These are phyloP conservation scores for Xylariaceae sp. DNA, from an alignment of 2,329 filamentous ascomycete species.

Conservation along the genomic window DNA sequence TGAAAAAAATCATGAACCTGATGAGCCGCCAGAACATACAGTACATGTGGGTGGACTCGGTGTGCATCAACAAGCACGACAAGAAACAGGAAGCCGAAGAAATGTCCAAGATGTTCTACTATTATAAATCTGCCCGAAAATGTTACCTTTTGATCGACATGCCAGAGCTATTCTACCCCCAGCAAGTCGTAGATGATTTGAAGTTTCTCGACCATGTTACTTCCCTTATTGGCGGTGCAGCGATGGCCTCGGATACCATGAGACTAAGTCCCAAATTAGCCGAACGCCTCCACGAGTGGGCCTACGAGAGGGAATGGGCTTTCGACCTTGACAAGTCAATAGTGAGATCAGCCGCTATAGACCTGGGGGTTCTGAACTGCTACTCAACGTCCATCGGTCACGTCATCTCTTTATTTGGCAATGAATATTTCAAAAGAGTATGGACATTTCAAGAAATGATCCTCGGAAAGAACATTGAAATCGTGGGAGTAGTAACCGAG, in stretches of 20 bases:
- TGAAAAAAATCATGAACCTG: constrained; percentile 16
- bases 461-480: constrained; percentile 39
- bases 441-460: constrained; percentile 44
- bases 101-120: constrained; percentile 24
- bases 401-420: constrained; percentile 31
- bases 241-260: constrained; percentile 34
- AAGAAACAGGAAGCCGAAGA: constrained; percentile 17
- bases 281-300: constrained; percentile 24
- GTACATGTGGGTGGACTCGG: constrained; percentile 28
- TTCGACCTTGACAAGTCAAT: constrained; percentile 3
- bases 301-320: constrained; percentile 15
- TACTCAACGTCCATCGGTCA: constrained; percentile 24
- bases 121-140: constrained; percentile 24
- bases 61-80: constrained; percentile 27
- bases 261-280: constrained; percentile 29
- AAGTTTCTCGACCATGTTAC: constrained; percentile 46
- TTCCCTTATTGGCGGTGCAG: constrained; percentile 39
- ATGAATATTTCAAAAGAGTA: constrained; percentile 39
- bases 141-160: constrained; percentile 42
- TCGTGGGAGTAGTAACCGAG: constrained; percentile 27
- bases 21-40: constrained; percentile 14
- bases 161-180: constrained; percentile 40
- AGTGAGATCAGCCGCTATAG: constrained; percentile 21
- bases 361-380: constrained; percentile 27
- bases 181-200: constrained; percentile 41